Conservation (phyloP, 345 rosid genomes). For the Psidium friedrichsthalianum region DNA sequence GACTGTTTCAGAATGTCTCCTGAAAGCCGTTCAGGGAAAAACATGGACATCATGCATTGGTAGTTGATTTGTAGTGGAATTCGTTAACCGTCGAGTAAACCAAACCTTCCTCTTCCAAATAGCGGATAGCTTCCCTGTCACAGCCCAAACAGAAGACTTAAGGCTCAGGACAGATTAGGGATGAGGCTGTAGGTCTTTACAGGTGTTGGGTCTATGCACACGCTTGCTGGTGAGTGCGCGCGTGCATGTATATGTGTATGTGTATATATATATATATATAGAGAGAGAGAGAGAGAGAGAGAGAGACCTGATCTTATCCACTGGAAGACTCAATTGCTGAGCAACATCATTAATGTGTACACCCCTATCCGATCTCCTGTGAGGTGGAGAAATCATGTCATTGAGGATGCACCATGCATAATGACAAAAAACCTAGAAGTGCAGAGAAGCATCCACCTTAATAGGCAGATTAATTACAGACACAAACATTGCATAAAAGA, state of each 20-base stretch:
- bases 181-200: background rate
- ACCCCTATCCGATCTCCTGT: conserved; percentile 55
- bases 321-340: conserved; percentile 44
- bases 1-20: background rate
- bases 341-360: conserved; percentile 45
- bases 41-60: conserved; percentile 28
- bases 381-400: background rate
- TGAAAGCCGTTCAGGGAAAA: background rate
- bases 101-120: conserved; percentile 43
- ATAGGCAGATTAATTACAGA: background rate
- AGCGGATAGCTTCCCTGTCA: conserved; percentile 58
- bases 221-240: background rate
- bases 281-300: conserved; percentile 7
- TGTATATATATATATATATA: background rate
- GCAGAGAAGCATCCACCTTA: background rate
- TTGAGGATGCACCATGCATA: background rate
- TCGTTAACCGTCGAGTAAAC: conserved; percentile 65
- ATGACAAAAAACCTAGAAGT: background rate
- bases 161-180: background rate
- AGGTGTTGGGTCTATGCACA: background rate
- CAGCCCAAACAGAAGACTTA: background rate
- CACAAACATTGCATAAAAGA: background rate
- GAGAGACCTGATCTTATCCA: conserved; percentile 49
- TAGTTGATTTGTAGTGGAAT: conserved; percentile 52
- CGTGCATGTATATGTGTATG: background rate